Conservation (phyloP, 2,329 filamentous ascomycete species). For the Knufia petricola region DNA sequence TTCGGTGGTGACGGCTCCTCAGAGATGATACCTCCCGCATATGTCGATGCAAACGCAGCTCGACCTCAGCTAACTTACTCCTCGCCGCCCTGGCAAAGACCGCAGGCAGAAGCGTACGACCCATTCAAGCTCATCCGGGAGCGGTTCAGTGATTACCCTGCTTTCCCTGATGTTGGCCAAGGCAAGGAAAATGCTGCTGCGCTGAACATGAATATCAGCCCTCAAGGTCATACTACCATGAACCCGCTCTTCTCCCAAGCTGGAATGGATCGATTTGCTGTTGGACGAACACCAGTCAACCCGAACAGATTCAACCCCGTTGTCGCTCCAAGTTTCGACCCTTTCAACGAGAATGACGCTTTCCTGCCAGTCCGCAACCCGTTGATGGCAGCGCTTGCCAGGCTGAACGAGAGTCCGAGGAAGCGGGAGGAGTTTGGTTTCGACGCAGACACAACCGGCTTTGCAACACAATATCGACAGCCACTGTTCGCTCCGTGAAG, state of each 20-base stretch:
- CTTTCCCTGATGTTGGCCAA: slow-evolving; percentile 11
- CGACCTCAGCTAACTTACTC: slow-evolving; percentile 8
- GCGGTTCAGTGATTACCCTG: slow-evolving; percentile 11
- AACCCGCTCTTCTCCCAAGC: slow-evolving; percentile 9
- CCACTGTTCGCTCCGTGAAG: slow-evolving; percentile 9
- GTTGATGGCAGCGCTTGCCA: background rate
- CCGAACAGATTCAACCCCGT: background rate
- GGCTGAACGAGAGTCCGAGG: background rate
- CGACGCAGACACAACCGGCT: background rate
- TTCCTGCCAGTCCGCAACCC: slow-evolving; percentile 6
- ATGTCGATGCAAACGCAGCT: slow-evolving; percentile 9
- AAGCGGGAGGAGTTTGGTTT: background rate
- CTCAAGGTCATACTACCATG: background rate
- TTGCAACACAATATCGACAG: slow-evolving; percentile 3
- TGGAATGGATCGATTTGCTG: background rate
- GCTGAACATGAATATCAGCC: background rate
- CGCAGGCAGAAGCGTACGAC: slow-evolving; percentile 1
- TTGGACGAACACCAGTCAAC: background rate
- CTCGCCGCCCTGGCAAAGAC: slow-evolving; percentile 7
- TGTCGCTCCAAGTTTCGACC: background rate
- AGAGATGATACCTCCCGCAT: slow-evolving; percentile 8
- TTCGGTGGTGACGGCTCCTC: slow-evolving; percentile 9
- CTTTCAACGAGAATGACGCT: slow-evolving; percentile 1
- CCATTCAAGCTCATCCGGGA: slow-evolving; percentile 9
- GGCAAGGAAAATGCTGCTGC: slow-evolving; percentile 16